Base-by-base conservation (phyloP, 2,329 filamentous ascomycete species). In the Exophiala sp. region DNA sequence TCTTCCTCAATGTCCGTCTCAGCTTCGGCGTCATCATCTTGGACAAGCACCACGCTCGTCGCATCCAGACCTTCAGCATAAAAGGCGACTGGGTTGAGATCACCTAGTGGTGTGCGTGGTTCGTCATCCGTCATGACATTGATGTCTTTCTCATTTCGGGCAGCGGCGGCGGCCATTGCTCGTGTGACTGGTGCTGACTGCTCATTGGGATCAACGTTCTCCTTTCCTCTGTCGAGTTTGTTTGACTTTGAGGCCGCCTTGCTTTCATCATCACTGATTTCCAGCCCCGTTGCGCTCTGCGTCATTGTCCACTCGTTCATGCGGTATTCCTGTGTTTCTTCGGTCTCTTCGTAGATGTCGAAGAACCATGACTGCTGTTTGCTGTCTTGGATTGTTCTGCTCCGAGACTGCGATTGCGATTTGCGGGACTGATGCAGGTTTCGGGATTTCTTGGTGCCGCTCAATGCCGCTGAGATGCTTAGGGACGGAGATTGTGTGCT, bases 271-370 rank as follows among this genome's bases (percentile, higher is more conserved):
- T 89, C 91, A 62, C 85, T 90, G 65, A 97, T 90, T 68, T 97
- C 92, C 3, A 97, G 80, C 9, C 50, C 52, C 60, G 87, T 86
- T 6, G 92, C 92, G 52, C 87, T 87, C 75, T 96, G 92, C 71
- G 96, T 89, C 74, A 97, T 89, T 14, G 62, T 62, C 62, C 62
- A 64, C 35, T 64, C 62, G 38, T 60, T 62, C 36, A 96, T 76
- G 65, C 95, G 96, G 64, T 91, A 89, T 72, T 94, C 88, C 68
- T 95, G 87, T 67, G 96, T 88, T 68, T 96, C 89, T 6, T 87
- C 83, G 0, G 89, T 90, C 70, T 99, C 92, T 68, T 96, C 89
- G 68, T 96, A 86, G 65, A 99, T 97, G 55, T 92, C 88, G 68
- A 99, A 97, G 75, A 87, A 87, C 91, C 91, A 96, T 55, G 70